Conservation (phyloP, 208 protist species). For the Acanthamoeba lenticulata region DNA sequence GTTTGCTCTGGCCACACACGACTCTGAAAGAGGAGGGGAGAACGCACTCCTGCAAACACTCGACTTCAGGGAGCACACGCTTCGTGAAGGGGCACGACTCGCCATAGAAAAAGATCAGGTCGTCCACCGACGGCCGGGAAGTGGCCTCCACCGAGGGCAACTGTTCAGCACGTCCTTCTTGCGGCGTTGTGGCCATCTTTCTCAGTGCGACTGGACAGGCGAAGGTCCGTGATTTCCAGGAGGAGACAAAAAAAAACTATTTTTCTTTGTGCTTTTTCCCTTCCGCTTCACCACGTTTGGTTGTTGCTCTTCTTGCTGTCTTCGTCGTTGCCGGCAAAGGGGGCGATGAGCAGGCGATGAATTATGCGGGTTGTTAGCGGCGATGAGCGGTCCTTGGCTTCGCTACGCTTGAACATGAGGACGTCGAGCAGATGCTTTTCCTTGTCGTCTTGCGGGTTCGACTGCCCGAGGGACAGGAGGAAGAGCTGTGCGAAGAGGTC, state of each 20-base stretch:
- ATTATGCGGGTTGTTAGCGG: background rate
- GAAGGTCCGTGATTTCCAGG: too few species aligned
- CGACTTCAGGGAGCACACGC: conserved; percentile 47
- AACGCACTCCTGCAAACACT: conserved; percentile 26
- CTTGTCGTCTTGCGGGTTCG: background rate
- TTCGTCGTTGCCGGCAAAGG: background rate
- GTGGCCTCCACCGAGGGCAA: background rate
- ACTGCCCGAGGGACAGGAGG: conserved; percentile 10
- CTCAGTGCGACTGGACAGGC: too few species aligned
- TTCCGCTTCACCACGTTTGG: background rate
- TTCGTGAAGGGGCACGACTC: conserved; percentile 46
- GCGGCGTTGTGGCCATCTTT: too few species aligned
- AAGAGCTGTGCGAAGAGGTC: conserved; percentile 42
- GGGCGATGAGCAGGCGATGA: background rate
- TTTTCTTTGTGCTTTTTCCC: background rate
- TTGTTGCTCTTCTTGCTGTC: background rate
- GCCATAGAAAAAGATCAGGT: conserved; percentile 50
- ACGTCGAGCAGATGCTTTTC: background rate
- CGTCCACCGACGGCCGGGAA: background rate
- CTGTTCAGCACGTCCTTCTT: background rate
- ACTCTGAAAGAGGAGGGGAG: background rate
- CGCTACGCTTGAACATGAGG: background rate
- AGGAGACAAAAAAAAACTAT: too few species aligned
- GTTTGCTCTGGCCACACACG: too few species aligned
- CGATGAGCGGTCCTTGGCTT: background rate